These are phyloP conservation scores for Lipomyces anomalus DNA, from an alignment of 805 yeast genomes.

Conservation along the genomic window DNA sequence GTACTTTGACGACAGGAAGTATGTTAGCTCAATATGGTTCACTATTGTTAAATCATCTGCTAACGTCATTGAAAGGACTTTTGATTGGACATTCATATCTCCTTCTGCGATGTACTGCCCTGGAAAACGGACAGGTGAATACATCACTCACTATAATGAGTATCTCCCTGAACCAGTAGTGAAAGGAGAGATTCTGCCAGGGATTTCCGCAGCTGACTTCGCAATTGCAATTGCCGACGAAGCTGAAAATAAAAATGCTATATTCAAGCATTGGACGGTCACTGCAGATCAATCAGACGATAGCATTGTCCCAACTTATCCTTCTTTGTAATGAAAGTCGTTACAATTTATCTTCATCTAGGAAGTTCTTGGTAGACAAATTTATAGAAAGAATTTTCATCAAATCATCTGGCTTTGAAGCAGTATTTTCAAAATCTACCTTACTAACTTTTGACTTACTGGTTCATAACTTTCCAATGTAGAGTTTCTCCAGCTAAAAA, in stretches of 20 bases:
- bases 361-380: too few relatives aligned
- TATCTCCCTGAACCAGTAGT: slow-evolving; percentile 4
- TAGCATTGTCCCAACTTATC: slow-evolving; percentile 3
- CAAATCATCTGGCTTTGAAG: too few relatives aligned
- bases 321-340: slow-evolving; percentile 1
- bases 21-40: not conserved
- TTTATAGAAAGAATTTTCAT: too few relatives aligned
- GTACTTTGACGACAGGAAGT: slow-evolving; percentile 6
- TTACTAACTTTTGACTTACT: not conserved
- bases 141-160: slow-evolving; percentile 4
- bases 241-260: slow-evolving; percentile 5
- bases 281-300: slow-evolving; percentile 10
- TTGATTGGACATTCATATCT: slow-evolving; percentile 7
- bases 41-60: too few relatives aligned
- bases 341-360: too few relatives aligned
- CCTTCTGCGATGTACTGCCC: slow-evolving; percentile 14
- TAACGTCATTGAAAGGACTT: not conserved
- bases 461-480: slow-evolving; percentile 43
- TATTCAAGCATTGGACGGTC: slow-evolving; percentile 9
- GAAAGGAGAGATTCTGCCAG: slow-evolving; percentile 6
- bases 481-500: slow-evolving; percentile 77
- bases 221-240: slow-evolving; percentile 14
- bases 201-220: slow-evolving; percentile 7
- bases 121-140: slow-evolving; percentile 9
- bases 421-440: too few relatives aligned